A percentile compares a stretch with the other conserved stretches of the same genome.
These are phyloP conservation scores for Lachnellula arida DNA, from an alignment of 2,329 filamentous ascomycete species.

Conservation along the genomic window DNA sequence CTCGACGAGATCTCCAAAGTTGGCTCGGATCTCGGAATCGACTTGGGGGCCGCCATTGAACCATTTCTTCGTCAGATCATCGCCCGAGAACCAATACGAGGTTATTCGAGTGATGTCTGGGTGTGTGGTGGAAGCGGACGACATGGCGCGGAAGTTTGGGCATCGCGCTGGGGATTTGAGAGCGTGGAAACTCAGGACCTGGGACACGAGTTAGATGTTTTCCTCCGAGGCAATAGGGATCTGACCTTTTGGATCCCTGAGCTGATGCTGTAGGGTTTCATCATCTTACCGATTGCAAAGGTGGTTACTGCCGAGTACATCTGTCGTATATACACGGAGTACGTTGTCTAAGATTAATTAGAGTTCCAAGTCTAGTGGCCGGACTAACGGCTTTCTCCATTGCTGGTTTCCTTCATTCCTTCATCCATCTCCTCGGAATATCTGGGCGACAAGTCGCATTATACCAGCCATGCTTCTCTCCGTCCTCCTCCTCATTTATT, in stretches of 20 bases:
- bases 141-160: constrained; percentile 12
- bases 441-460: too few relatives aligned
- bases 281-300: too few relatives aligned
- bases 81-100: constrained; percentile 17
- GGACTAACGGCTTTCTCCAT: too few relatives aligned
- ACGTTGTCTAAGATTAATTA: too few relatives aligned
- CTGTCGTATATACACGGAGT: too few relatives aligned
- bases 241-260: neutral
- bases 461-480: too few relatives aligned
- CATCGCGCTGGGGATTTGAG: constrained; percentile 11
- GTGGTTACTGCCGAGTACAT: too few relatives aligned
- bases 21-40: constrained; percentile 1
- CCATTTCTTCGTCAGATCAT: constrained; percentile 12
- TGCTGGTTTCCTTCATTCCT: too few relatives aligned
- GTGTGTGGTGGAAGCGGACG: constrained; percentile 8
- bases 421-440: too few relatives aligned
- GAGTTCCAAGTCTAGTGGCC: too few relatives aligned
- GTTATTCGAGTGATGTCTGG: constrained; percentile 15
- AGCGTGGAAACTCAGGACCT: constrained; percentile 17
- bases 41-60: constrained; percentile 10
- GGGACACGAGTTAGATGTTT: neutral
- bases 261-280: too few relatives aligned
- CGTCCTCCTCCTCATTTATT: too few relatives aligned
- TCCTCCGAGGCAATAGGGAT: neutral
- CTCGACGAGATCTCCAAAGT: constrained; percentile 3